Evolutionary conservation across 495 filamentous ascomycete species (phyloP).

Genomic region (Beverwykella pulmonaria): DNA sequence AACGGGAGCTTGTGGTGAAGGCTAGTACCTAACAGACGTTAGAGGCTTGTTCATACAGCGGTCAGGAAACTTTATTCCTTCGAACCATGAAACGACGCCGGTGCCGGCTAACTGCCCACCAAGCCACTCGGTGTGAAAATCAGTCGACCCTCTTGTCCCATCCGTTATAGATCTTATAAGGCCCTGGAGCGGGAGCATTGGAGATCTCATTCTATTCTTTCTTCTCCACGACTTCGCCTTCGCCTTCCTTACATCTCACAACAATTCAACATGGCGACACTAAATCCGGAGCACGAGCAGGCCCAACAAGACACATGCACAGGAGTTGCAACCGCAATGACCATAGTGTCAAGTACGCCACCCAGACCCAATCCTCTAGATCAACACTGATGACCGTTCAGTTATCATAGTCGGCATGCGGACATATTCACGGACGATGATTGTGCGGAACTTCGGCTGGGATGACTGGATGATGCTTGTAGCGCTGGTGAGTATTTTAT

Average conservation of each 20-base stretch:
- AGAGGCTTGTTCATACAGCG: no score
- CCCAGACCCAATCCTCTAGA: not conserved
- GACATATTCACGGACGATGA: slow-evolving; percentile 4
- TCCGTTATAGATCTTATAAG: not conserved
- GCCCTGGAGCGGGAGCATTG: not conserved
- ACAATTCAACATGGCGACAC: not conserved
- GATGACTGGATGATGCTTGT: slow-evolving; percentile 30
- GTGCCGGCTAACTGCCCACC: not conserved
- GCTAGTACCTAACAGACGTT: not conserved
- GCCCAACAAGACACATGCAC: slow-evolving; percentile 22
- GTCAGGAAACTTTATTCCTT: not conserved
- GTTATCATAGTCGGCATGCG: slow-evolving; percentile 25
- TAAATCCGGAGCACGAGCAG: slow-evolving; percentile 9
- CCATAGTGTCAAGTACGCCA: slow-evolving; percentile 21
- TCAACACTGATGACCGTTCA: not conserved
- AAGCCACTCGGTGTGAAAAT: not conserved
- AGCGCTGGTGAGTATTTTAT: slow-evolving; percentile 17
- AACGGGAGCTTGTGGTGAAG: not conserved
- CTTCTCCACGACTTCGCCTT: not conserved
- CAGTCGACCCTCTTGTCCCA: no score
- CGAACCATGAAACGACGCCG: slow-evolving; percentile 5
- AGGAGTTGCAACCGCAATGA: slow-evolving; percentile 26
- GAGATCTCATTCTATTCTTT: not conserved
- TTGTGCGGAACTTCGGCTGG: slow-evolving; percentile 22
- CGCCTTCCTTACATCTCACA: not conserved